These are phyloP conservation scores for Ascochyta fabae DNA, from an alignment of 2,329 filamentous ascomycete species.

Conservation along the genomic window DNA sequence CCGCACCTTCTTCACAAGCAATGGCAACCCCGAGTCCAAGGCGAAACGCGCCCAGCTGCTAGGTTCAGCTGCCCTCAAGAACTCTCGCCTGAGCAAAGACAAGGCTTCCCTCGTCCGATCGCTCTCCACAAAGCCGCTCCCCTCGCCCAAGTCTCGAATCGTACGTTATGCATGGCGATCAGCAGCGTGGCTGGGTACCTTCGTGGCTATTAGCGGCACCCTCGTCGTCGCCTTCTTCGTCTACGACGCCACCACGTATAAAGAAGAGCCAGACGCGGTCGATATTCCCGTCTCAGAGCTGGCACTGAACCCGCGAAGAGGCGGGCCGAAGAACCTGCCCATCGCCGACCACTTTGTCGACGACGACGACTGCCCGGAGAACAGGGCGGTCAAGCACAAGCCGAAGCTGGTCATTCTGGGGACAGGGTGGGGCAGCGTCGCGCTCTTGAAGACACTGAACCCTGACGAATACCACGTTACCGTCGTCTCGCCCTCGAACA, in stretches of 20 bases:
- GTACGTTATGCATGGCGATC: conserved; percentile 68
- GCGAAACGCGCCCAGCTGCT: conserved; percentile 33
- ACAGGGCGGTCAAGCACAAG: conserved; percentile 78
- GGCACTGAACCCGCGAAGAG: conserved; percentile 79
- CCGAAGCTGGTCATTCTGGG: conserved; percentile 91
- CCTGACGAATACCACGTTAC: conserved; percentile 95
- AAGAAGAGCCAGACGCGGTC: conserved; percentile 67
- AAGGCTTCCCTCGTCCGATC: conserved; percentile 29
- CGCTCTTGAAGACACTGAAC: conserved; percentile 86
- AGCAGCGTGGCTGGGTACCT: conserved; percentile 76
- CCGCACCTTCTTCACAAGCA: conserved; percentile 38
- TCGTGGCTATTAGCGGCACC: conserved; percentile 72
- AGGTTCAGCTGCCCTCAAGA: conserved; percentile 26
- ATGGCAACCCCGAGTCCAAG: conserved; percentile 26
- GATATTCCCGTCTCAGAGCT: conserved; percentile 86
- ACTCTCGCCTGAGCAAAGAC: conserved; percentile 25
- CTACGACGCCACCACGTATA: conserved; percentile 93
- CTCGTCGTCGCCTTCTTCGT: conserved; percentile 85
- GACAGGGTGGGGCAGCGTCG: conserved; percentile 93
- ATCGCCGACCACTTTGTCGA: conserved; percentile 88
- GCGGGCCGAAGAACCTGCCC: conserved; percentile 93
- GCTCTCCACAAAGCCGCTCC: conserved; percentile 41
- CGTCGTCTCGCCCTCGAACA: conserved; percentile 91
- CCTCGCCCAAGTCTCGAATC: conserved; percentile 44
- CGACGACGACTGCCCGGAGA: conserved; percentile 79